Evolutionary conservation across 352 stramenopile species (phyloP), one percentile per base, ranked within the genome.

Genomic region (Phytophthora capsici): DNA sequence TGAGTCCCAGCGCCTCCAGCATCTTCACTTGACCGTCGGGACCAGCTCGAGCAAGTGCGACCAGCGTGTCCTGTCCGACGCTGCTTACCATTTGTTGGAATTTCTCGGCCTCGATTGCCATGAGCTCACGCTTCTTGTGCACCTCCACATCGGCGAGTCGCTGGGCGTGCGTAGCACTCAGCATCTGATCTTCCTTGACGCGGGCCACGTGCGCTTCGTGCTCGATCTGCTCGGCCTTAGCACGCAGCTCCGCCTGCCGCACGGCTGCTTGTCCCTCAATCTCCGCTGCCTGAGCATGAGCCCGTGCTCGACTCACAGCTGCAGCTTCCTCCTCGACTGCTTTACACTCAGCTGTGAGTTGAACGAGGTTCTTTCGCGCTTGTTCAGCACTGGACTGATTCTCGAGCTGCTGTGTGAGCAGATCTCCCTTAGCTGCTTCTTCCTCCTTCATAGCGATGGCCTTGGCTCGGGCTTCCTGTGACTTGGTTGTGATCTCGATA

Each of bases 401-500:
- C 45, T 92, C 85, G 12, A 94, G 71, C 49, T 92, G 83, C 55
- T 94, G 85, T 4, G 78, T 90, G 19, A 91, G 69, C 28, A 94
- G 47, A 32, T 84, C 57, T 0, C 85, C 85, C 41, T 94, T 94
- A 20, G 85, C 80, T 38, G 90, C 85, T 43, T 94, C 85, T 7
- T 94, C 85, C 45, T 94, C 85, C 59, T 90, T 91, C 83, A 90
- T 88, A 3, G 85, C 85, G 22, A 88, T 78, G 23, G 83, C 86
- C 58, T 92, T 92, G 57, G 85, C 85, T 4, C 83, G 82, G 9
- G 85, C 85, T 51, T 94, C 85, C 45, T 94, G 85, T 1, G 83
- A 92, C 50, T 94, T 90, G 43, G 85, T 94, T 30, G 85, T 94
- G 75, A 94, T 94, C 56, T 92, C 83, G 43, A 94, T 94, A 22